Base-by-base conservation (phyloP, 306 rosid genomes). In the Potentilla sterilis region DNA sequence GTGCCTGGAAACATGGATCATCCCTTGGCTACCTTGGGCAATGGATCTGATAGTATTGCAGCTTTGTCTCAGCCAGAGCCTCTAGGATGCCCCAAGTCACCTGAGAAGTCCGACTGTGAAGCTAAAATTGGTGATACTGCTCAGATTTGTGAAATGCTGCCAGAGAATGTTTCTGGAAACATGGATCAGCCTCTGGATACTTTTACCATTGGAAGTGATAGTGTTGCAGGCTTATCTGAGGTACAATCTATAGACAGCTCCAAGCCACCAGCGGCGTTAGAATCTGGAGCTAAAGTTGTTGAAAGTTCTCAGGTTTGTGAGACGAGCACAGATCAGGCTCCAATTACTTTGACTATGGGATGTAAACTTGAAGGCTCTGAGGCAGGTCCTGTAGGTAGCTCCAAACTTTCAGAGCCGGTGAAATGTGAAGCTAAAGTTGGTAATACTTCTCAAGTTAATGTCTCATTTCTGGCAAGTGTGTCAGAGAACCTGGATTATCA, bases 301-400 rank as follows among this genome's bases (percentile, higher is more conserved):
- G 78, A 57, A 75, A 69, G 59, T 77, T 54, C 84, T 55, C 82
- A 41, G 47, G 55, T 47, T 51, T 44, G 75, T 73, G 79, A 43
- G 32, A 28, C 52, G 62, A 70, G 65, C 40, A 47, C 40, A 11
- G 57, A 77, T 64, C 19, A 44, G 21, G 7, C 55, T 22, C 28
- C 21, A 43, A 65, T 34, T 22, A n/a, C 24, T 24, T 49, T 13
- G 79, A 52, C 34, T 64, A 32, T 16, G 32, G 71, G 12, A 28
- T 6, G 35, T 9, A 48, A 41, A 9, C 9, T n/a, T 42, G 71
- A 42, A 40, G 18, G 35, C 32, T 67, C 32, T 61, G 67, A 32
- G 41, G n/a, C 41, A 32, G 67, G 67, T 73, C 66, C 69, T 82
- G 59, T 61, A 70, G 59, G 74, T 42, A 16, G 75, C 41, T 14